Evolutionary conservation across 495 filamentous ascomycete genomes (phyloP).

Genomic region (Xylaria flabelliformis): DNA sequence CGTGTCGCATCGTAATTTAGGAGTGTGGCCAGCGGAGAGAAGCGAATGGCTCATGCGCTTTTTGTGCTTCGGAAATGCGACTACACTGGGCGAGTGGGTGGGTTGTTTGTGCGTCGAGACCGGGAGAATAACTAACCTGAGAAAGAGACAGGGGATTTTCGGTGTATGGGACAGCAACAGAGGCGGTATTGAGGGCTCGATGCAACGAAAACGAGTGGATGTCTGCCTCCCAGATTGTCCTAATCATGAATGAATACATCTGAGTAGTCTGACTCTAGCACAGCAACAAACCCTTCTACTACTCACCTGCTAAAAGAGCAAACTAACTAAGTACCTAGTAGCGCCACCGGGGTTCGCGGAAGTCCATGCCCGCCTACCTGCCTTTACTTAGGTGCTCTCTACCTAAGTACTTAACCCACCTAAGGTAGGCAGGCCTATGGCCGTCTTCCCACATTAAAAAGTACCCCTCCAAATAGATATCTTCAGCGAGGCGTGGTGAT

Average conservation of each 20-base stretch:
- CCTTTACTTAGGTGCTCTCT: not conserved
- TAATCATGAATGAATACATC: not conserved
- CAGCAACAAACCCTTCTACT: not conserved
- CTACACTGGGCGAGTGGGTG: not conserved
- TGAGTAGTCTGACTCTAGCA: not conserved
- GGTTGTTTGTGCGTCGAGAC: conserved; percentile 2
- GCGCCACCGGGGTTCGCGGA: conserved; percentile 15
- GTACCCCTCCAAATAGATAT: not conserved
- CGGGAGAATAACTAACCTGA: not conserved
- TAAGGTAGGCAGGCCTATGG: not conserved
- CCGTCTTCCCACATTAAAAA: not conserved
- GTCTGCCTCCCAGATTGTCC: conserved; percentile 8
- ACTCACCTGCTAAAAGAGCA: not conserved
- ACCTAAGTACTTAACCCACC: too few relatives aligned
- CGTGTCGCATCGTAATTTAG: conserved; percentile 24
- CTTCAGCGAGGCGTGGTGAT: not conserved
- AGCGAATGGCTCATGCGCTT: not conserved
- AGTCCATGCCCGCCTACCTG: not conserved
- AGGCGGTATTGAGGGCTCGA: conserved; percentile 9
- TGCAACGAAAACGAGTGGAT: not conserved
- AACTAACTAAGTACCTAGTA: too few relatives aligned
- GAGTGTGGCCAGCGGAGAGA: not conserved
- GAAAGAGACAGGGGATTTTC: not conserved
- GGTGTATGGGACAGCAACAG: not conserved
- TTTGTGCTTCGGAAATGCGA: not conserved